Base-by-base conservation (phyloP, 768 basidiomycete species). In the Erythrobasidium yunnanense region DNA sequence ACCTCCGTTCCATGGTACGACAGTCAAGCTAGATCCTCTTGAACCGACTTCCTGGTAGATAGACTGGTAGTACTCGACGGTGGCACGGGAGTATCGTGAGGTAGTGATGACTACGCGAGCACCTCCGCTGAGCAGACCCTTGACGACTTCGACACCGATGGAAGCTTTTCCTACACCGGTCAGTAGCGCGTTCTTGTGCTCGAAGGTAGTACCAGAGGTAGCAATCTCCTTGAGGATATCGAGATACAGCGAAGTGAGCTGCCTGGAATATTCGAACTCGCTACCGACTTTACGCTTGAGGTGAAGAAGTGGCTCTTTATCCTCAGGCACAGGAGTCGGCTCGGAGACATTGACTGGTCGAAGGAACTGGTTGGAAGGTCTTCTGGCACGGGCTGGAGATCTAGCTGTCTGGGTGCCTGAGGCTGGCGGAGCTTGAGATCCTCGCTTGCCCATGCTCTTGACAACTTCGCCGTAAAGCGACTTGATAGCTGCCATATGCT, bases 1-100 rank as follows among this genome's bases (percentile, higher is more conserved):
- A 29, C 88, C 95, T 76, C 97, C 93, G 74, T 99, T 99, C 84
- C 97, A 99, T 15, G 95, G 95, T 33, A 99, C 93, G 55, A 99
- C 93, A 13, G 91, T 91, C 49, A 99, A 81, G 20, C 90, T 88
- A n/a, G 93, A 92, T 7, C 92, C 93, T 70, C 89, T 86, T 71
- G 89, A 90, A 20, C 95, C 95, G 72, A 85, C 86, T 66, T 87
- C 85, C 77, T 97, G 95, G 83, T 87, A 99, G 77, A 97, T 92
- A 49, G 86, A 86, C 76, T 99, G 95, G 77, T 99, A 99, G 77
- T 92, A 99, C 77, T 96, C 92, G 68, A 99, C 93, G 13, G 87
- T 89, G 62, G 88, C 84, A 69, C 95, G 90, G 76, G 82, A 92
- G 79, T 95, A 97, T 73, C 95, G 88, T 20, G 93, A 97, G 27